Percentiles rank a stretch among this genome's conserved stretches.
These are phyloP conservation scores for Cladophialophora psammophila DNA, from an alignment of 2,329 filamentous ascomycete species.

Conservation along the genomic window DNA sequence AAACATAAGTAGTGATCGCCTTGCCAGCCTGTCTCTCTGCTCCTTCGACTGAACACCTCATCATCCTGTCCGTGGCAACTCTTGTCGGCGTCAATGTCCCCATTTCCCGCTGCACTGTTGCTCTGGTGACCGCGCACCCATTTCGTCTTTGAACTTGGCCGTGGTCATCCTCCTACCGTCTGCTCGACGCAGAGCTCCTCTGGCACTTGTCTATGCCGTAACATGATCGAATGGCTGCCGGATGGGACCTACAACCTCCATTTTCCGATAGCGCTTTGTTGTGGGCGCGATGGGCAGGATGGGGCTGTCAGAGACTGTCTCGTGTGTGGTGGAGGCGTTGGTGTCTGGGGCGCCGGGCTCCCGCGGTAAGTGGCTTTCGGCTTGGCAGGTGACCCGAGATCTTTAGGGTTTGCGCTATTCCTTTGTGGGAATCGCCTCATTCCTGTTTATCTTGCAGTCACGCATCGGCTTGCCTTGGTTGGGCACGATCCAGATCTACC, in stretches of 20 bases:
- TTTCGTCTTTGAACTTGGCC: neutral
- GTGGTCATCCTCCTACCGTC: neutral
- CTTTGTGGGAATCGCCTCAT: constrained; percentile 4
- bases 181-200: neutral
- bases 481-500: neutral
- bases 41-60: neutral
- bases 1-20: neutral
- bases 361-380: constrained; percentile 11
- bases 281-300: neutral
- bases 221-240: neutral
- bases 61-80: neutral
- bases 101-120: neutral
- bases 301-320: neutral
- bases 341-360: neutral
- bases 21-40: neutral
- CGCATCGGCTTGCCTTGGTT: constrained; percentile 13
- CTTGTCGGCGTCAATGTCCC: neutral
- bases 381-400: constrained; percentile 11
- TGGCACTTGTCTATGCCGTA: neutral
- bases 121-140: neutral
- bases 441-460: constrained; percentile 8
- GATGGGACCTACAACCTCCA: neutral
- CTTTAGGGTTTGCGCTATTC: constrained; percentile 17
- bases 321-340: neutral
- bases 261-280: neutral